These are phyloP conservation scores for Cronartium ribicola DNA, from an alignment of 1,284 basidiomycete genomes.

Conservation along the genomic window DNA sequence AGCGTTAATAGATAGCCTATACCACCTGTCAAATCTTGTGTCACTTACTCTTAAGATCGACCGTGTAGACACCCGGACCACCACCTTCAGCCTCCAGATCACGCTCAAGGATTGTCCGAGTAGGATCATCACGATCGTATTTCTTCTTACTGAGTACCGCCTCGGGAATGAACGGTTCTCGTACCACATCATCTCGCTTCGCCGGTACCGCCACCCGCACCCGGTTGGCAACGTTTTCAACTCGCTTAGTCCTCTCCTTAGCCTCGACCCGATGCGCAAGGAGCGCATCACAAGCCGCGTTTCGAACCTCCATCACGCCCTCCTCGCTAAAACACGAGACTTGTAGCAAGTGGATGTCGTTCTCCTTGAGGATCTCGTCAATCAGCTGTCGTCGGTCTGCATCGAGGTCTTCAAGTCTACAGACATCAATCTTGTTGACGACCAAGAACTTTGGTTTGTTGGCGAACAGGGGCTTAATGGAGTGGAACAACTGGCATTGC, in stretches of 20 bases:
- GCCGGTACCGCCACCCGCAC: constrained; percentile 88
- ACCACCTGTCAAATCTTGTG: constrained; percentile 1
- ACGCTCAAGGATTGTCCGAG: constrained; percentile 64
- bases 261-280: constrained; percentile 85
- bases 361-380: constrained; percentile 72
- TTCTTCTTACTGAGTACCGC: constrained; percentile 62
- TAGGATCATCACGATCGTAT: constrained; percentile 78
- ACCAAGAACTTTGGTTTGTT: constrained; percentile 88
- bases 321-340: constrained; percentile 85
- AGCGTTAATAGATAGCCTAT: constrained; percentile 9
- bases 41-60: constrained; percentile 74
- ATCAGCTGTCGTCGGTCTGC: constrained; percentile 70
- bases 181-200: constrained; percentile 74
- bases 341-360: constrained; percentile 64
- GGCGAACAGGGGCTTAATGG: constrained; percentile 89
- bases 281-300: constrained; percentile 82
- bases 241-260: constrained; percentile 88
- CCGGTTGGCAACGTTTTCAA: constrained; percentile 83
- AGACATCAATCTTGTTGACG: constrained; percentile 92
- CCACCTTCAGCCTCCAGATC: constrained; percentile 79
- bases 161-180: constrained; percentile 81
- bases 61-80: constrained; percentile 81
- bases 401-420: constrained; percentile 71
- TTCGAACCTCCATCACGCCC: constrained; percentile 90
- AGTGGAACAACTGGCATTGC: constrained; percentile 92